Conservation (phyloP, 2,329 filamentous ascomycete genomes). For the Colletotrichum spinosum region DNA sequence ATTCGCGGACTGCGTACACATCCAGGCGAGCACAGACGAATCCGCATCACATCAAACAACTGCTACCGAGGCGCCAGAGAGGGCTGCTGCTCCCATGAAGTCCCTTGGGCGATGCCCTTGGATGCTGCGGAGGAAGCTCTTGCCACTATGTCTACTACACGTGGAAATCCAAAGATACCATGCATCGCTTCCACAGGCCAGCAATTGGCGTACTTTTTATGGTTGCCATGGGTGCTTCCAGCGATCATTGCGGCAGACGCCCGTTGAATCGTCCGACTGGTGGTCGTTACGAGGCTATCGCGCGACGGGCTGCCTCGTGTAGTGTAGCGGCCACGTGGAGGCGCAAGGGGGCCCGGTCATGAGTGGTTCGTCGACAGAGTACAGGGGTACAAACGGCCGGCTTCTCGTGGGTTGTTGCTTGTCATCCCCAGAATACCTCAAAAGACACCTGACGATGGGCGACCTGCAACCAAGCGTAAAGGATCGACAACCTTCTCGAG, state of each 20-base stretch:
- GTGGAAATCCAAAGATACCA: too few relatives aligned
- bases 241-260: background rate
- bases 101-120: too few relatives aligned
- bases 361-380: slow-evolving; percentile 1
- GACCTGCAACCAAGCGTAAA: slow-evolving; percentile 15
- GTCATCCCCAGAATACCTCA: slow-evolving; percentile 19
- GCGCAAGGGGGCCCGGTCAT: slow-evolving; percentile 7
- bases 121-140: too few relatives aligned
- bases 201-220: too few relatives aligned
- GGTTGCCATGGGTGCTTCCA: background rate
- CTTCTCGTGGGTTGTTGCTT: slow-evolving; percentile 6
- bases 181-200: too few relatives aligned
- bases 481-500: slow-evolving; percentile 25
- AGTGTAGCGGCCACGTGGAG: slow-evolving; percentile 10
- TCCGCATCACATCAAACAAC: too few relatives aligned
- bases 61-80: too few relatives aligned
- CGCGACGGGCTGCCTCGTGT: background rate
- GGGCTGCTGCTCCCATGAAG: too few relatives aligned
- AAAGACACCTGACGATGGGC: slow-evolving; percentile 20
- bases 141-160: too few relatives aligned
- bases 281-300: slow-evolving; percentile 6
- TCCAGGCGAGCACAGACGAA: slow-evolving; percentile 26
- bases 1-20: background rate
- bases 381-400: slow-evolving; percentile 6
- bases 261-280: background rate